Conservation (phyloP, 495 filamentous ascomycete species). For the Xylaria acuta region DNA sequence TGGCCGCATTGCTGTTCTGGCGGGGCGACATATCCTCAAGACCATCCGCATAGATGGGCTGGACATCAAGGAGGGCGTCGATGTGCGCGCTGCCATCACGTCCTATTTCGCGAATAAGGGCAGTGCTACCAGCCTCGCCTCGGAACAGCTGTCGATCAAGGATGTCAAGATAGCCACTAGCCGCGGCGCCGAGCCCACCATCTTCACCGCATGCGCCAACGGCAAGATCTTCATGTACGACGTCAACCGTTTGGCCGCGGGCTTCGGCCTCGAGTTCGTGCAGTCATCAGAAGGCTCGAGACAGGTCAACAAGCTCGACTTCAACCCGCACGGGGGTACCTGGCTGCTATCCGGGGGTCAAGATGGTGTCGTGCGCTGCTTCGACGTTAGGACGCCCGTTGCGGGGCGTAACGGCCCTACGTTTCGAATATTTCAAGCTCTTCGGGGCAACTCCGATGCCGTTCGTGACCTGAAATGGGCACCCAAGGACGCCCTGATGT, state of each 20-base stretch:
- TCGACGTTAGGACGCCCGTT: slow-evolving; percentile 54
- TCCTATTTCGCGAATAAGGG: slow-evolving; percentile 70
- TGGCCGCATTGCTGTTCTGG: slow-evolving; percentile 77
- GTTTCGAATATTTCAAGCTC: slow-evolving; percentile 50
- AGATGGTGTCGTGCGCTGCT: slow-evolving; percentile 81
- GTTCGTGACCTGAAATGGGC: slow-evolving; percentile 91
- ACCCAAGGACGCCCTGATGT: slow-evolving; percentile 80
- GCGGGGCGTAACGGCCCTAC: slow-evolving; percentile 48
- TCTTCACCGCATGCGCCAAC: slow-evolving; percentile 84
- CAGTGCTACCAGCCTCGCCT: slow-evolving; percentile 53
- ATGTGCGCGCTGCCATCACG: slow-evolving; percentile 77
- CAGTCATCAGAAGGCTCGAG: slow-evolving; percentile 80
- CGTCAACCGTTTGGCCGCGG: slow-evolving; percentile 62
- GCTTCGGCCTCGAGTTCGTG: slow-evolving; percentile 71
- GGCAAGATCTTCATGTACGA: slow-evolving; percentile 90
- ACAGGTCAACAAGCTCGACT: slow-evolving; percentile 89
- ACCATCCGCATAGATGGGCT: slow-evolving; percentile 76
- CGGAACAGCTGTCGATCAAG: slow-evolving; percentile 78
- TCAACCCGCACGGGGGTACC: slow-evolving; percentile 81
- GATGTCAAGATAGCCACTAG: slow-evolving; percentile 82
- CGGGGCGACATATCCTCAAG: slow-evolving; percentile 83
- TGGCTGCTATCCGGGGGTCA: slow-evolving; percentile 88
- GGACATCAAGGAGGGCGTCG: slow-evolving; percentile 74
- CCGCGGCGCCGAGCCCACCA: slow-evolving; percentile 53
- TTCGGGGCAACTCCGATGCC: slow-evolving; percentile 69